phyloP scores from a whole-genome alignment of 2,329 filamentous ascomycete genomes.

The Paecilomyces dactylethromorphus region DNA sequence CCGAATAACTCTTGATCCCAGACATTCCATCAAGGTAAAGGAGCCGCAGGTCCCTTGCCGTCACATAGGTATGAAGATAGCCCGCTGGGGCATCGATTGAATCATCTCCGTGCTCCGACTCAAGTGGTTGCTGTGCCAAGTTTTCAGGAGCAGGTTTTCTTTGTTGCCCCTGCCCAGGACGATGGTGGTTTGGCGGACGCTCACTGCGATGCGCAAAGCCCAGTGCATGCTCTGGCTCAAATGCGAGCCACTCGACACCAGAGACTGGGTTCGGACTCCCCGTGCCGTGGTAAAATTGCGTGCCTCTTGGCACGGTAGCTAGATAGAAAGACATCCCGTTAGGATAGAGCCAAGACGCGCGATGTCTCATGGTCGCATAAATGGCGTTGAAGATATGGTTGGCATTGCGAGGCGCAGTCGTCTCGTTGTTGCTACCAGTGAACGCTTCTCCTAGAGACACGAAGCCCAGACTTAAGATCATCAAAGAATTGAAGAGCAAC shows the following conservation, averaged over 20 bases:
- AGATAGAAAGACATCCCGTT: slow-evolving; percentile 65
- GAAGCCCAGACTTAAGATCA: background rate
- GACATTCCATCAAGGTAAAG: slow-evolving; percentile 66
- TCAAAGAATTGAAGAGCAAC: background rate
- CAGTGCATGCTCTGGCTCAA: slow-evolving; percentile 64
- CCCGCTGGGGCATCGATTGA: slow-evolving; percentile 31
- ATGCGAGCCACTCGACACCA: slow-evolving; percentile 61
- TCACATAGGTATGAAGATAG: slow-evolving; percentile 59
- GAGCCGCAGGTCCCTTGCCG: slow-evolving; percentile 49
- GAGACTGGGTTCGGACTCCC: slow-evolving; percentile 36
- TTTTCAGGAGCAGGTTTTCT: too few relatives aligned
- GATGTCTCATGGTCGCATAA: slow-evolving; percentile 62
- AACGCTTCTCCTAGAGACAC: background rate
- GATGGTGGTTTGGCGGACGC: background rate
- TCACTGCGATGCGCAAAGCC: slow-evolving; percentile 44
- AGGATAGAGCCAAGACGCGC: slow-evolving; percentile 61
- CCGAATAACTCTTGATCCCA: slow-evolving; percentile 56
- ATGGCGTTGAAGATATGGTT: slow-evolving; percentile 61
- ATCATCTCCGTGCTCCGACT: background rate
- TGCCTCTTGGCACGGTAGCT: slow-evolving; percentile 54
- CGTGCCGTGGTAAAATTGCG: slow-evolving; percentile 60
- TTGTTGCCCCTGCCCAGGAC: too few relatives aligned
- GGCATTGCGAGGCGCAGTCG: background rate
- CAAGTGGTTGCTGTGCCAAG: background rate
- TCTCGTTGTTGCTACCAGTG: background rate